A percentile compares a stretch with the other conserved stretches of the same genome.
These are phyloP conservation scores for Aspergillus neoniger DNA, from an alignment of 2,329 filamentous ascomycete genomes.

Conservation along the genomic window DNA sequence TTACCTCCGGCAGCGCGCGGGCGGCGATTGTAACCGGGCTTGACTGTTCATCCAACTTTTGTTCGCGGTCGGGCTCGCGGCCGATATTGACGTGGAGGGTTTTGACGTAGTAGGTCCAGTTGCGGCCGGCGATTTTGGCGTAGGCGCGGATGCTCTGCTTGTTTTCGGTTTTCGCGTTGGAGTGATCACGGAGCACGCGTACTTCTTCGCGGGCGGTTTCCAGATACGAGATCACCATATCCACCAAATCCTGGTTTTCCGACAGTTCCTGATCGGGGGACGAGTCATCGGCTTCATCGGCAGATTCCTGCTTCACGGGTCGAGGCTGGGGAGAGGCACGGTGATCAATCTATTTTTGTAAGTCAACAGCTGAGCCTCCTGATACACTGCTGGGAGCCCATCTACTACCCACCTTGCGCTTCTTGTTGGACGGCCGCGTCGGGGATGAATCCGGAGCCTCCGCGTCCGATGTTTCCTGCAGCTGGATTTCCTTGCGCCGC, in stretches of 20 bases:
- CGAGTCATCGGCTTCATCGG: constrained; percentile 45
- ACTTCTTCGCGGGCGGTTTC: constrained; percentile 47
- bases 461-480: constrained; percentile 48
- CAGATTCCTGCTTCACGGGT: constrained; percentile 41
- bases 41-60: constrained; percentile 45
- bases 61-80: constrained; percentile 50
- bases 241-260: constrained; percentile 48
- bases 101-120: constrained; percentile 56
- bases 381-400: neutral
- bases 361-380: neutral
- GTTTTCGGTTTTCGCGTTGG: constrained; percentile 49
- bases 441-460: constrained; percentile 52
- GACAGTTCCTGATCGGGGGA: constrained; percentile 45
- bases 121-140: constrained; percentile 53
- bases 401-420: constrained; percentile 46
- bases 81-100: constrained; percentile 53
- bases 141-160: constrained; percentile 52
- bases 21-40: constrained; percentile 50
- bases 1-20: constrained; percentile 56
- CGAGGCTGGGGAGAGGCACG: constrained; percentile 35
- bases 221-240: constrained; percentile 51
- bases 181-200: constrained; percentile 47
- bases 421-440: constrained; percentile 49
- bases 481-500: constrained; percentile 48
- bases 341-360: constrained; percentile 36